Base-by-base conservation (phyloP, 129 eudicot genomes). In the Chrysanthemum makinoi region DNA sequence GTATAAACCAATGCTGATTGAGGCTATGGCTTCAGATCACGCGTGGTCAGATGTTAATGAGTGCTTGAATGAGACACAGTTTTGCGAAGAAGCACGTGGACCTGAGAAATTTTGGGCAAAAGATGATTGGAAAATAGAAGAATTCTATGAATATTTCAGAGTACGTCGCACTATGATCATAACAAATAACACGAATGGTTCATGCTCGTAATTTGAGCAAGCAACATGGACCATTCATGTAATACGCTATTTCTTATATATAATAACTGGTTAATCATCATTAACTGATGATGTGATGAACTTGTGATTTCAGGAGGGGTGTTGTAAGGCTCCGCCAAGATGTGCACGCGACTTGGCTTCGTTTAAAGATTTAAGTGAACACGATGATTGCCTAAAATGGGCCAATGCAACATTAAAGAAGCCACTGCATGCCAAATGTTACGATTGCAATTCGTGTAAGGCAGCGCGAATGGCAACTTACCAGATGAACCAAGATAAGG, bases 401-500 rank as follows among this genome's bases (percentile, higher is more conserved):
- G 72, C 73, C 19, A 78, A 78, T 15, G 73, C 73, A 4, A 78
- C 82, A 15, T 2, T 30, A 50, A 55, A 50, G 13, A 72, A 71
- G 62, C 72, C 77, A 1, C 0, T 26, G 22, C 54, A 78, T 72
- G 66, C 33, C 20, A 78, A 78, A 64, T 78, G 82, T 65, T 78
- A 71, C 62, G 15, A 78, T 10, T 78, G 82, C 59, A 66, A 72
- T 78, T 78, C 82, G 2, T 78, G 82, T 56, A 78, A 72, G 68
- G 82, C 82, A 1, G 82, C 82, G n/a, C 72, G 82, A 13, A 11
- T 78, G 68, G 82, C 82, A 16, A 78, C 82, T 46, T 78, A 78
- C 28, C 73, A 71, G 46, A 54, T 61, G 44, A 24, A 78, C 14
- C 73, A 78, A 72, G 82, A 78, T 54, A 71, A 72, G 68, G 82